phyloP scores from a whole-genome alignment of 2,329 filamentous ascomycete species.

The Mariannaea sp. region DNA sequence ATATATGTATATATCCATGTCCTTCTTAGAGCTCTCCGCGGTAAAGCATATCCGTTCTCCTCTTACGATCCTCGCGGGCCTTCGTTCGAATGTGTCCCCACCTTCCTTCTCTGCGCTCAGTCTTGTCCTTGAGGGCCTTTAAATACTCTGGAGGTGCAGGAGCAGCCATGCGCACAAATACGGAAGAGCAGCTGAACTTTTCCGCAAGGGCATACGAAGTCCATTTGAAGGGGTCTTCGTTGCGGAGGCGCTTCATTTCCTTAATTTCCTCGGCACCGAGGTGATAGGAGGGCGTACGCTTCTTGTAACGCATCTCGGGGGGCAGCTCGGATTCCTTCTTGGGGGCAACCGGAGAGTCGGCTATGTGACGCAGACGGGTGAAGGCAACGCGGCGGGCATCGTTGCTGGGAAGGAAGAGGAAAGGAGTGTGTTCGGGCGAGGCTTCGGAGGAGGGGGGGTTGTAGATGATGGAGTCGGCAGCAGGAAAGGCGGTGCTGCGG shows the following conservation, averaged over 20 bases:
- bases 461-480: constrained; percentile 55
- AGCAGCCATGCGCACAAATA: constrained; percentile 64
- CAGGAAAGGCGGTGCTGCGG: constrained; percentile 39
- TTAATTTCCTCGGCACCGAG: constrained; percentile 59
- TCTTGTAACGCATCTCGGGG: constrained; percentile 43
- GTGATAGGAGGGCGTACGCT: constrained; percentile 53
- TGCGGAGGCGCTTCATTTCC: constrained; percentile 63
- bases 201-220: constrained; percentile 57
- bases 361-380: constrained; percentile 49
- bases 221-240: constrained; percentile 59
- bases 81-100: constrained; percentile 62
- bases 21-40: constrained; percentile 53
- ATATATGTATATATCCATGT: too few species aligned
- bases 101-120: constrained; percentile 55
- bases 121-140: constrained; percentile 49
- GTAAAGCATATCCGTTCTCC: constrained; percentile 58
- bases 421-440: constrained; percentile 67
- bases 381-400: constrained; percentile 59
- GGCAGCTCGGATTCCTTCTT: constrained; percentile 38
- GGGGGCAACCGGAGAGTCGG: constrained; percentile 31
- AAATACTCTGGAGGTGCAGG: constrained; percentile 55
- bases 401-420: constrained; percentile 65
- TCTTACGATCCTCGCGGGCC: constrained; percentile 60
- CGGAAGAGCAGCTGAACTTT: constrained; percentile 59
- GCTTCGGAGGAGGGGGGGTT: constrained; percentile 60